Base-by-base conservation (phyloP, 306 rosid genomes). In the Cicer yamashitae region DNA sequence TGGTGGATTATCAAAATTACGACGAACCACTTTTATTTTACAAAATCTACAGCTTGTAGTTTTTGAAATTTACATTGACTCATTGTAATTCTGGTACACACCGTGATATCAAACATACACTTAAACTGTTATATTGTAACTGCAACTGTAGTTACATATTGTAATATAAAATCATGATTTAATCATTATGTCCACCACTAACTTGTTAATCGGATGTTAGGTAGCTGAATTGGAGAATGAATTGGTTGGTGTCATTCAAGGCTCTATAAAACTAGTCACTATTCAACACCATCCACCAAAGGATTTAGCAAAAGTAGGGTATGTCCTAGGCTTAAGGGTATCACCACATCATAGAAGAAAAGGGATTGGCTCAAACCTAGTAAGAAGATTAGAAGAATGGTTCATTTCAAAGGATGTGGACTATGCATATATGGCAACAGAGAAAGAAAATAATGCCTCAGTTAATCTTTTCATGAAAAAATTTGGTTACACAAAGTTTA, bases 201-300 rank as follows among this genome's bases (percentile, higher is more conserved):
- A 70, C 50, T 67, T 10, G 10, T 37, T 7, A 57, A 65, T 75
- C 72, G 75, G 71, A 40, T 78, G 65, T 17, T 67, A 91, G 97
- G 94, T 94, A 14, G 98, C 97, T 7, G 92, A 94, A 77, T 70
- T 86, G 85, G 80, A 81, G 13, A 82, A 84, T 39, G 91, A 90
- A 76, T 53, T 94, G 62, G 91, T 91, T 77, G 98, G 98, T 17
- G 91, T 87, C 45, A 87, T 94, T 76, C 98, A 90, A 84, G 97
- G 97, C 60, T 90, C 97, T 5, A 85, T 91, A 75, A 94, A 94
- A 79, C 74, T 75, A 69, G 98, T 90, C 6, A 81, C 91, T 6
- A 17, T 90, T 71, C 87, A 84, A 43, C 80, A 78, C 1, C 90
- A 86, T 18, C 86, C 91, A 30, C 87, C 89, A 14, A 79, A 75